Evolutionary conservation across 768 basidiomycete species (phyloP), one percentile per base, ranked within the genome.

Genomic region (Favolaschia claudopus): DNA sequence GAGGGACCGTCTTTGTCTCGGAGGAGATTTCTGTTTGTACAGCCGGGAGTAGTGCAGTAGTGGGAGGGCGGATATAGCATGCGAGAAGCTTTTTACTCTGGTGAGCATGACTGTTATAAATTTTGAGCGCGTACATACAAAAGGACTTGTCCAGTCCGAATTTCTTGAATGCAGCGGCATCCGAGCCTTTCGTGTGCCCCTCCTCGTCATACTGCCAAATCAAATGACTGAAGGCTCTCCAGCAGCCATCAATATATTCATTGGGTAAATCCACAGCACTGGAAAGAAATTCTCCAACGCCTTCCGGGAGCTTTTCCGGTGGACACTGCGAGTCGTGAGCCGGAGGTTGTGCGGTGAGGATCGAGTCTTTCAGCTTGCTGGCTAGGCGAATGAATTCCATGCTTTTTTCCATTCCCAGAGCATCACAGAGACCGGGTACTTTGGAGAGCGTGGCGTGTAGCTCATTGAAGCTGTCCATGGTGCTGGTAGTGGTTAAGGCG

Each of bases 161-260:
- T n/a, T n/a, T n/a, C n/a, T n/a, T n/a, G n/a, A n/a, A n/a, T n/a
- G n/a, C n/a, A n/a, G n/a, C n/a, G n/a, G n/a, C n/a, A n/a, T n/a
- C n/a, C n/a, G n/a, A 70, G 32, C 28, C 67, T 46, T 14, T 57
- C 40, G 4, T 20, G 20, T 28, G 43, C 50, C 4, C 47, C 59
- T 15, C 28, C 45, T 24, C 45, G 25, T 52, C 0, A 54, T 32
- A 10, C 48, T 7, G 5, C 55, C 65, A 27, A 47, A 27, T 20
- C 49, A 50, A 15, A 34, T 24, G 6, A 33, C 38, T 17, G 42
- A 44, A 15, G 31, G 32, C 12, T 48, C 44, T 19, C 31, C 28
- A 20, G 32, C 9, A 42, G 24, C 36, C 33, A 10, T 31, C n/a
- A 2, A 27, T 7, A 34, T 60, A 31, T 7, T 38, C 39, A 6